phyloP scores from a whole-genome alignment of 2,329 filamentous ascomycete genomes.

The Neophaeococcomyces mojaviensis region DNA sequence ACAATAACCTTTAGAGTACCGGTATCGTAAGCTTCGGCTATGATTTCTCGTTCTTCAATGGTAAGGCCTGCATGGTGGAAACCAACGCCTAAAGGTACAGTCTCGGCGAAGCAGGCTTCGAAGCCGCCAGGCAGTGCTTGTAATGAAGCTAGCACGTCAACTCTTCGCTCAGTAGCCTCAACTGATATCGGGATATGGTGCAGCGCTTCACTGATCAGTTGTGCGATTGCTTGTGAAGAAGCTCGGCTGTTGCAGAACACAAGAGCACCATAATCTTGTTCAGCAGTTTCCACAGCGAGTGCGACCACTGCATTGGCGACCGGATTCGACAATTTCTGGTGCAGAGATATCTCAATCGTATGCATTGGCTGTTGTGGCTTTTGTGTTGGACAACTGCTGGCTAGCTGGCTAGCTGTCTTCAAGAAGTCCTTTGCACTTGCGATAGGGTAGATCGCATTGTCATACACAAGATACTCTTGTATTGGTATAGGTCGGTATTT shows the following conservation, averaged over 20 bases:
- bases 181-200: slow-evolving; percentile 43
- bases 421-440: slow-evolving; percentile 52
- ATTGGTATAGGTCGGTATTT: slow-evolving; percentile 68
- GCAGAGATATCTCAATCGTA: slow-evolving; percentile 48
- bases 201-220: slow-evolving; percentile 60
- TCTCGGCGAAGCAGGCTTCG: slow-evolving; percentile 58
- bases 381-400: slow-evolving; percentile 26
- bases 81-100: slow-evolving; percentile 59
- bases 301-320: slow-evolving; percentile 64
- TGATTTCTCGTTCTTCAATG: slow-evolving; percentile 64
- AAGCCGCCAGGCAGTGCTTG: slow-evolving; percentile 59
- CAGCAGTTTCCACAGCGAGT: slow-evolving; percentile 60
- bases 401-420: slow-evolving; percentile 49
- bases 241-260: slow-evolving; percentile 66
- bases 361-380: slow-evolving; percentile 26
- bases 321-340: slow-evolving; percentile 57
- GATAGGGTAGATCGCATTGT: slow-evolving; percentile 59
- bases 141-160: slow-evolving; percentile 59
- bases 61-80: slow-evolving; percentile 64
- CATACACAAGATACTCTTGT: slow-evolving; percentile 65
- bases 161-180: slow-evolving; percentile 48
- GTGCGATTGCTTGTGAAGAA: slow-evolving; percentile 61
- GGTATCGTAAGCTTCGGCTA: slow-evolving; percentile 62
- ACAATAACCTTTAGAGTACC: slow-evolving; percentile 63
- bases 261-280: slow-evolving; percentile 61